Percentiles rank a stretch among this genome's conserved stretches.
Conservation (phyloP, 345 rosid species). For the Raphanus raphanistrum region DNA sequence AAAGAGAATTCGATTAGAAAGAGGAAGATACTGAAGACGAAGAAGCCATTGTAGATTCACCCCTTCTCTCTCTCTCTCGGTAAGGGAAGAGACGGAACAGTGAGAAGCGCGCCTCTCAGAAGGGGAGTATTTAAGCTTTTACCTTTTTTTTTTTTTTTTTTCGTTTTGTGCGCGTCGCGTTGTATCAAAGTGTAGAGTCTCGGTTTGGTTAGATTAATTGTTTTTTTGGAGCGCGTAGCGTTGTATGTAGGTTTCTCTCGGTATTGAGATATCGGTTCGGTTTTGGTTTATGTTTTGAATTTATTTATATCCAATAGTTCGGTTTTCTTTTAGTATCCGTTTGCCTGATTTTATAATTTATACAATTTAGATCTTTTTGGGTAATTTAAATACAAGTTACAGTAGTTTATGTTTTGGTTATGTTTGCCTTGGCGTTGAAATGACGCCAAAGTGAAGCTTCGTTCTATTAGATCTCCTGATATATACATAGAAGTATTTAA, state of each 20-base stretch:
- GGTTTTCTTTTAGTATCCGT: too few relatives aligned
- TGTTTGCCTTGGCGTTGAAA: background rate
- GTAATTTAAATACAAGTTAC: too few relatives aligned
- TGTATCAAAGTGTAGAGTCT: background rate
- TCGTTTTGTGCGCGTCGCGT: constrained; percentile 35
- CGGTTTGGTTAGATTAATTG: background rate
- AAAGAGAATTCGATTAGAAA: constrained; percentile 8
- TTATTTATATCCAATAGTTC: too few relatives aligned
- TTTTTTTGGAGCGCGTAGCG: constrained; percentile 26
- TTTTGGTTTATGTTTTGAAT: too few relatives aligned
- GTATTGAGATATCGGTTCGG: too few relatives aligned
- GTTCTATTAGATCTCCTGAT: background rate
- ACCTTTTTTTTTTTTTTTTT: background rate
- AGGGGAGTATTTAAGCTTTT: constrained; percentile 8
- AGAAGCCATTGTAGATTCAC: constrained; percentile 20
- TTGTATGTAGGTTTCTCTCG: background rate
- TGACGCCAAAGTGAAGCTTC: background rate
- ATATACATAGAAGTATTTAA: too few relatives aligned
- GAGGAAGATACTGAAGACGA: background rate
- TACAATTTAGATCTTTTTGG: too few relatives aligned
- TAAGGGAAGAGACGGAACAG: background rate
- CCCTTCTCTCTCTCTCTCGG: background rate
- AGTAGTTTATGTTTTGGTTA: too few relatives aligned
- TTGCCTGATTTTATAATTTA: too few relatives aligned
- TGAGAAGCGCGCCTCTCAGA: constrained; percentile 3